A percentile compares a stretch with the other conserved stretches of the same genome.
Evolutionary conservation across 2,329 filamentous ascomycete genomes (phyloP).

Genomic region (Stachybotrys chartarum): DNA sequence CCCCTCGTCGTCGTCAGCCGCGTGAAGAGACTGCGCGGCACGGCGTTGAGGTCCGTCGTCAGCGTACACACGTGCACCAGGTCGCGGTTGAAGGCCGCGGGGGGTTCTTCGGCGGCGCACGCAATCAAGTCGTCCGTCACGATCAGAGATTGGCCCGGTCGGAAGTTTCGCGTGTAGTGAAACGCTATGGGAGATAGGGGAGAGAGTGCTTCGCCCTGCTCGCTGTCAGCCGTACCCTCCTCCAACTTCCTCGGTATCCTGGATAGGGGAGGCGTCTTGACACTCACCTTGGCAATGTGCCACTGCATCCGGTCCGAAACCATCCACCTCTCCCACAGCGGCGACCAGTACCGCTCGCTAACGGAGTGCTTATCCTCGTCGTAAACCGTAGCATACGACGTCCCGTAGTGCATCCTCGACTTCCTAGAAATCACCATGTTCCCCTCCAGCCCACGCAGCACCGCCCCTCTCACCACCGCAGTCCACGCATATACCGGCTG

Average conservation of each 20-base stretch:
- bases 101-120: slow-evolving; percentile 62
- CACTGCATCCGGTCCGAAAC: slow-evolving; percentile 78
- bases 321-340: slow-evolving; percentile 77
- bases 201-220: slow-evolving; percentile 62
- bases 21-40: slow-evolving; percentile 67
- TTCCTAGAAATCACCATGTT: slow-evolving; percentile 72
- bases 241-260: background rate
- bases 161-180: slow-evolving; percentile 81
- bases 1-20: slow-evolving; percentile 70
- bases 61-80: slow-evolving; percentile 71
- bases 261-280: slow-evolving; percentile 12
- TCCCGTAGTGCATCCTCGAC: slow-evolving; percentile 72
- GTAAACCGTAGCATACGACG: slow-evolving; percentile 74
- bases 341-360: slow-evolving; percentile 70
- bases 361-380: slow-evolving; percentile 69
- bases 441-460: slow-evolving; percentile 66
- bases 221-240: background rate
- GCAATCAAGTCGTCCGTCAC: slow-evolving; percentile 78
- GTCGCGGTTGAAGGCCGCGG: slow-evolving; percentile 50
- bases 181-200: slow-evolving; percentile 70
- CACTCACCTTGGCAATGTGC: slow-evolving; percentile 68
- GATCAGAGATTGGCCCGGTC: slow-evolving; percentile 66
- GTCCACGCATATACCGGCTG: slow-evolving; percentile 80
- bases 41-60: slow-evolving; percentile 71
- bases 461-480: slow-evolving; percentile 70